A percentile compares a stretch with the other conserved stretches of the same genome.
Conservation (phyloP, 805 yeast genomes). For the Lipomyces orientalis region DNA sequence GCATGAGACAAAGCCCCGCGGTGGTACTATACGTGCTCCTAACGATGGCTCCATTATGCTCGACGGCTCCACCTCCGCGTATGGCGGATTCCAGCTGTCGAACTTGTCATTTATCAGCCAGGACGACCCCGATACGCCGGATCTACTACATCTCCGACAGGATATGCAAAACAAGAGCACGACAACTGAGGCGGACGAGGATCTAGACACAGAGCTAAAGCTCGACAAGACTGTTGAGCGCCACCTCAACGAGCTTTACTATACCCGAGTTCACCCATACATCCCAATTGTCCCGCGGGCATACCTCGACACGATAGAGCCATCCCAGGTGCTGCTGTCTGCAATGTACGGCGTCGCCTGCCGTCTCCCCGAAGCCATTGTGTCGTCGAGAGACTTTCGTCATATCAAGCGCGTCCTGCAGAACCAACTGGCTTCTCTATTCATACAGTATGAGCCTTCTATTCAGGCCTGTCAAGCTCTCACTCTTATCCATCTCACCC, state of each 20-base stretch:
- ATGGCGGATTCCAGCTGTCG: slow-evolving; percentile 28
- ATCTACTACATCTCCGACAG: slow-evolving; percentile 17
- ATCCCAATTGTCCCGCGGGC: slow-evolving; percentile 28
- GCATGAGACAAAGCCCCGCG: slow-evolving; percentile 18
- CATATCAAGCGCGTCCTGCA: slow-evolving; percentile 24
- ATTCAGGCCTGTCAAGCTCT: slow-evolving; percentile 26
- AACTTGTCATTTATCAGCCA: slow-evolving; percentile 17
- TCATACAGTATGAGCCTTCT: slow-evolving; percentile 17
- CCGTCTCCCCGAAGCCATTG: slow-evolving; percentile 24
- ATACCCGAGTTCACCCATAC: slow-evolving; percentile 25
- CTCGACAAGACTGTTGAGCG: slow-evolving; percentile 22
- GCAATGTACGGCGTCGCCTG: slow-evolving; percentile 33
- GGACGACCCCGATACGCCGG: slow-evolving; percentile 20
- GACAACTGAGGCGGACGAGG: slow-evolving; percentile 18
- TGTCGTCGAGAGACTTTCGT: slow-evolving; percentile 24
- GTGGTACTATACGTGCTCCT: slow-evolving; percentile 1
- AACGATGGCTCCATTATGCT: slow-evolving; percentile 22
- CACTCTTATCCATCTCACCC: slow-evolving; percentile 21
- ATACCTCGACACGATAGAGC: slow-evolving; percentile 17
- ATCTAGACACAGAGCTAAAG: slow-evolving; percentile 17
- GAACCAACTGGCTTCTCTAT: slow-evolving; percentile 8
- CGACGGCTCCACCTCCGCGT: slow-evolving; percentile 28
- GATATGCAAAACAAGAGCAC: slow-evolving; percentile 21
- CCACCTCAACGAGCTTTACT: slow-evolving; percentile 20
- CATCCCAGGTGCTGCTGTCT: slow-evolving; percentile 17